These are phyloP conservation scores for Myxozyma lipomycoides DNA, from an alignment of 805 yeast genomes.

Conservation along the genomic window DNA sequence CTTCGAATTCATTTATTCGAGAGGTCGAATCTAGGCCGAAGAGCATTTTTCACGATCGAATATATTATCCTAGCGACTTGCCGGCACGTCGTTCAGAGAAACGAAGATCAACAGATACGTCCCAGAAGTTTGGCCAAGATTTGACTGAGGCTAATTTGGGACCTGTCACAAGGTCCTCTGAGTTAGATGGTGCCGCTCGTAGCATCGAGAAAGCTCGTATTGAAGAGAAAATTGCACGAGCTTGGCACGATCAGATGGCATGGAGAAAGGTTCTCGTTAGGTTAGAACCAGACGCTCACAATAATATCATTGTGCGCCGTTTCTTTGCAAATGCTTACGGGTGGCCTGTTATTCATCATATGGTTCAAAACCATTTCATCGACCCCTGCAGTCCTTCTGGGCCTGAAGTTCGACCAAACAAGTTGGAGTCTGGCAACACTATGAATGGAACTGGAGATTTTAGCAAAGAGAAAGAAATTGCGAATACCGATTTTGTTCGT, in stretches of 20 bases:
- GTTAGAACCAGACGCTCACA: constrained; percentile 90
- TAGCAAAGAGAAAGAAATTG: background rate
- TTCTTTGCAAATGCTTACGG: constrained; percentile 91
- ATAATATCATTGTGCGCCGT: constrained; percentile 84
- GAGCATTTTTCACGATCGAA: constrained; percentile 75
- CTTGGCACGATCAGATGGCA: constrained; percentile 75
- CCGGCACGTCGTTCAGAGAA: constrained; percentile 41
- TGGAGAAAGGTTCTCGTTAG: constrained; percentile 92
- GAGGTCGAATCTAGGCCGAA: constrained; percentile 64
- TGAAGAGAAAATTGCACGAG: constrained; percentile 81
- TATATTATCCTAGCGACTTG: constrained; percentile 60
- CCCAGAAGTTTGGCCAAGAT: background rate
- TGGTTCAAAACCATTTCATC: constrained; percentile 62
- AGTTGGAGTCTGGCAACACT: background rate
- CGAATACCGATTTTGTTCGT: background rate
- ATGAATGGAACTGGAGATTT: too few relatives aligned
- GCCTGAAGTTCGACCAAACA: background rate
- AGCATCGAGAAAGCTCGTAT: constrained; percentile 39
- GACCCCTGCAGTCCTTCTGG: constrained; percentile 28
- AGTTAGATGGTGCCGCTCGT: background rate
- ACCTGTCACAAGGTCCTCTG: constrained; percentile 2
- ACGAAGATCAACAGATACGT: constrained; percentile 5
- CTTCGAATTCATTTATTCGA: constrained; percentile 59
- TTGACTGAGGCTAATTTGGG: background rate
- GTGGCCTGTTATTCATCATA: constrained; percentile 85